A percentile compares a stretch with the other conserved stretches of the same genome.
phyloP scores from a whole-genome alignment of 495 filamentous ascomycete species.

The Talaromyces stipitatus region DNA sequence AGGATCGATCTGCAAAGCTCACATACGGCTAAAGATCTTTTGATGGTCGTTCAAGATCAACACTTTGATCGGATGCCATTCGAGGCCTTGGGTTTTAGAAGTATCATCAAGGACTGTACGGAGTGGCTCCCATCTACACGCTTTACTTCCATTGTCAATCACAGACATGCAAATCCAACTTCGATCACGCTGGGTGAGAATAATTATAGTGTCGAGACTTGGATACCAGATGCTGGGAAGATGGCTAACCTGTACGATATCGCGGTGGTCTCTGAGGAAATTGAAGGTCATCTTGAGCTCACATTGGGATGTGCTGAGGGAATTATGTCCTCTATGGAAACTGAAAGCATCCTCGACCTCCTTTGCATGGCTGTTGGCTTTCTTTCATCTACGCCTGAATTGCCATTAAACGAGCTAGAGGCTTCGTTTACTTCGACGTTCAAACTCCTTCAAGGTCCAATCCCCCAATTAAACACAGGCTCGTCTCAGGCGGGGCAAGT shows the following conservation, averaged over 20 bases:
- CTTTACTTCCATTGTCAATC: not conserved
- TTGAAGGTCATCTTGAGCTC: not conserved
- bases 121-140: conserved; percentile 24
- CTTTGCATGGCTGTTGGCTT: not conserved
- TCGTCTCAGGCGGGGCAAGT: too few relatives aligned
- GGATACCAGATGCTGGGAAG: not conserved
- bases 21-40: conserved; percentile 26
- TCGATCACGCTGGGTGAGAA: not conserved
- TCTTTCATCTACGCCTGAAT: not conserved
- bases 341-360: not conserved
- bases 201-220: not conserved
- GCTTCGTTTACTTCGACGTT: not conserved
- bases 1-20: conserved; percentile 22
- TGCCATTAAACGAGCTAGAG: not conserved
- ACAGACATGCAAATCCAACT: not conserved
- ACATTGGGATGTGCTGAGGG: not conserved
- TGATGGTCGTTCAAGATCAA: conserved; percentile 34
- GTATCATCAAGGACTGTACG: conserved; percentile 38
- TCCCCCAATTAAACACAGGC: too few relatives aligned
- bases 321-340: not conserved
- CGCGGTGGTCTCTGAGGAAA: not conserved
- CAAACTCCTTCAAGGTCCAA: too few relatives aligned
- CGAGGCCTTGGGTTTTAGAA: conserved; percentile 34
- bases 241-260: not conserved
- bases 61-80: conserved; percentile 31